Base-by-base conservation (phyloP, 2,329 filamentous ascomycete species). In the Chaetoscypha palmicola region DNA sequence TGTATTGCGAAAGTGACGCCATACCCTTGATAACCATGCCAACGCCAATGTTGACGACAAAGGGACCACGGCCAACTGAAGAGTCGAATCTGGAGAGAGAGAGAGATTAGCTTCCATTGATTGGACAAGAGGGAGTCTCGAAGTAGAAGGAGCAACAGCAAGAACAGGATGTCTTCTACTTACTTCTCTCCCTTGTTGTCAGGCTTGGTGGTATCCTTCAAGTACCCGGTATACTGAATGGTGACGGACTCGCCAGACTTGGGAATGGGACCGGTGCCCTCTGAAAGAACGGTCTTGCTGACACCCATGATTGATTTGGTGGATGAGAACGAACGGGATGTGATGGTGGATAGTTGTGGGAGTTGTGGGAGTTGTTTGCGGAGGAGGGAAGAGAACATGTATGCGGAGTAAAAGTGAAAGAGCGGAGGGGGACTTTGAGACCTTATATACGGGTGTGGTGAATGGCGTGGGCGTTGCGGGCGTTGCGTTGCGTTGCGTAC, bases 191-290 rank as follows among this genome's bases (percentile, higher is more conserved):
- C 90, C 74, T 85, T 79, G 60, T 77, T 71, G 46, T 78, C 72
- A 14, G 74, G 66, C 63, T 77, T 68, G 52, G 61, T 67, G 17
- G 70, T 60, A 60, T 94, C 82, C 68, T 83, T 85, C 52, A 97
- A 74, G 68, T 73, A 95, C 58, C 92, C 92, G 32, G 84, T 92
- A 75, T 97, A 97, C 68, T 92, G 79, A 62, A 97, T 94, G 61
- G 76, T 78, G 60, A 97, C 86, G 20, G 68, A 77, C 64, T 96
- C 80, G 54, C 86, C 84, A 12, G 62, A 58, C 53, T 67, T 62
- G 46, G 91, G 86, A 53, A 66, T 70, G 58, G 79, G 64, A 45
- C 73, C 72, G 59, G 74, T 73, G 60, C 91, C 90, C 51, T 75
- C 66, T 26, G 67, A 61, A 57, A 81, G 64, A 51, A 76, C 66